Evolutionary conservation across 768 basidiomycete species (phyloP).

Genomic region (Amyloporia xantha): DNA sequence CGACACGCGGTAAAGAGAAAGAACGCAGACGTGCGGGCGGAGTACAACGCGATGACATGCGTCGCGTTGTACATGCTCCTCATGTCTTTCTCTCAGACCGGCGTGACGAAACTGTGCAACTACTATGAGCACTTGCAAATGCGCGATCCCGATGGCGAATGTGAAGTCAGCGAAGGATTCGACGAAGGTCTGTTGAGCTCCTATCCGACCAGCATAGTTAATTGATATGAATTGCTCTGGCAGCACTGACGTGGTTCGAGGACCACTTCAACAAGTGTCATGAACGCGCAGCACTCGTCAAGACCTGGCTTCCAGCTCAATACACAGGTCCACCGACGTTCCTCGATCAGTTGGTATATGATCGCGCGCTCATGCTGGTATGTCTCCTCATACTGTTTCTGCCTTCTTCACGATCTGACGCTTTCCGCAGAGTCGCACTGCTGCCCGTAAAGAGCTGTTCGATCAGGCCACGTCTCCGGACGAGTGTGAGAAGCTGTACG

Average conservation of each 20-base stretch:
- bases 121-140: conserved; percentile 80
- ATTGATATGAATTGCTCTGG: conserved; percentile 10
- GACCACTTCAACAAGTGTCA: conserved; percentile 92
- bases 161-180: conserved; percentile 72
- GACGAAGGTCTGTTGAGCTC: conserved; percentile 52
- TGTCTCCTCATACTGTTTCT: conserved; percentile 23
- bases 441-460: conserved; percentile 84
- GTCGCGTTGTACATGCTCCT: conserved; percentile 87
- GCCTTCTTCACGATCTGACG: background rate
- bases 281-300: conserved; percentile 82
- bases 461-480: conserved; percentile 70
- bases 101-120: conserved; percentile 75
- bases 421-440: conserved; percentile 71
- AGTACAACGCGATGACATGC: conserved; percentile 78
- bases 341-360: conserved; percentile 89
- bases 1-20: conserved; percentile 62
- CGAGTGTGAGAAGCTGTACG: conserved; percentile 91
- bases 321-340: conserved; percentile 78
- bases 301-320: conserved; percentile 81
- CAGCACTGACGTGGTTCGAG: conserved; percentile 86
- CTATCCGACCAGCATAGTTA: background rate
- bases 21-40: conserved; percentile 72
- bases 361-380: conserved; percentile 82
- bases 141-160: conserved; percentile 69
- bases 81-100: conserved; percentile 90